Evolutionary conservation across 495 filamentous ascomycete genomes (phyloP).

Genomic region (Podospora pseudopauciseta): DNA sequence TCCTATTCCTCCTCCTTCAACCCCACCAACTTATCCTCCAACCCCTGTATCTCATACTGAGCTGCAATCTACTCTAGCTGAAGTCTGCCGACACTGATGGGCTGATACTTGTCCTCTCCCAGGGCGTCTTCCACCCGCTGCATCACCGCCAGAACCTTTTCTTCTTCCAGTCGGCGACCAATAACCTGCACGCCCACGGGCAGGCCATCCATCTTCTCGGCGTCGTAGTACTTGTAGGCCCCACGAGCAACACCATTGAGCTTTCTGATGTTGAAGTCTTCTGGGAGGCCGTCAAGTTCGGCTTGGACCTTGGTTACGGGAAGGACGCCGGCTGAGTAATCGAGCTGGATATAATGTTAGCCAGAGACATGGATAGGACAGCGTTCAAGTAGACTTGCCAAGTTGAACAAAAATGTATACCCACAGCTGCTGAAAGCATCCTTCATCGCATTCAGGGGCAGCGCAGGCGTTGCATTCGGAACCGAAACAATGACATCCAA

Average conservation of each 20-base stretch:
- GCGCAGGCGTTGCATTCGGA: slow-evolving; percentile 86
- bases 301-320: slow-evolving; percentile 83
- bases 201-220: slow-evolving; percentile 75
- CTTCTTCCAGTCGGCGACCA: slow-evolving; percentile 80
- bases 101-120: slow-evolving; percentile 61
- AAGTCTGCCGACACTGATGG: slow-evolving; percentile 47
- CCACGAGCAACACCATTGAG: slow-evolving; percentile 76
- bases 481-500: slow-evolving; percentile 79
- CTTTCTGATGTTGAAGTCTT: slow-evolving; percentile 55
- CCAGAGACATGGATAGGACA: not conserved
- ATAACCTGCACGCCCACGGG: slow-evolving; percentile 87
- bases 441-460: slow-evolving; percentile 84
- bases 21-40: not conserved
- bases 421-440: slow-evolving; percentile 84
- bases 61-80: slow-evolving; percentile 20
- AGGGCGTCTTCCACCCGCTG: slow-evolving; percentile 68
- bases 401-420: slow-evolving; percentile 94
- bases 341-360: slow-evolving; percentile 49
- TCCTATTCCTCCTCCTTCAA: not conserved
- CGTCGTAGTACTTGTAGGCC: slow-evolving; percentile 86
- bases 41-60: not conserved
- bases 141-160: slow-evolving; percentile 89
- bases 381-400: slow-evolving; percentile 48
- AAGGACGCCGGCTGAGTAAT: slow-evolving; percentile 81
- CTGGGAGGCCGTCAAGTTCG: slow-evolving; percentile 59